Percentiles rank a stretch among this genome's conserved stretches.
Conservation (phyloP, 1,139 yeast species). For the Sugiyamaella japonica region DNA sequence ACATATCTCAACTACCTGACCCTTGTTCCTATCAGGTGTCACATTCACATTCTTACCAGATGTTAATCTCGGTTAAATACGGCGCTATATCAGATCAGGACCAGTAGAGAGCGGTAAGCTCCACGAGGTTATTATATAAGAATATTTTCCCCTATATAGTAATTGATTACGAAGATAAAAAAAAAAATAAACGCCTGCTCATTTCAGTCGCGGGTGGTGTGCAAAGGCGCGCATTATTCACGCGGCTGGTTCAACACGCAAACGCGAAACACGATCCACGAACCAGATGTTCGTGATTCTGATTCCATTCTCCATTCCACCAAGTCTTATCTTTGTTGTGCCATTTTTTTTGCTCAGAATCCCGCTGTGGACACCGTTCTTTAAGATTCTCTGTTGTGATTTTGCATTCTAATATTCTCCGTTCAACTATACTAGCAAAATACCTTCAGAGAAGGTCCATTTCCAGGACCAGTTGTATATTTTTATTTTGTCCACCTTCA, state of each 20-base stretch:
- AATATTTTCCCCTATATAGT: no score
- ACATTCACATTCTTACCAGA: no score
- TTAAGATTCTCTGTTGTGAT: not conserved
- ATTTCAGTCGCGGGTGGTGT: not conserved
- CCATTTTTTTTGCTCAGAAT: not conserved
- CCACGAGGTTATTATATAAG: no score
- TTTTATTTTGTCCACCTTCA: not conserved
- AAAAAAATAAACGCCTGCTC: not conserved
- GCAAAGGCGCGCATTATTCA: not conserved
- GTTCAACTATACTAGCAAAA: not conserved
- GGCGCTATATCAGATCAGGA: no score
- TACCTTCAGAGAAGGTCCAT: not conserved
- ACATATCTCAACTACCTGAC: no score
- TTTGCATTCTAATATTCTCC: no score
- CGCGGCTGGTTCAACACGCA: slow-evolving; percentile 7
- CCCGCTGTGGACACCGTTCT: not conserved
- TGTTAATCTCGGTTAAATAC: no score
- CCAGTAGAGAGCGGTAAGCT: no score
- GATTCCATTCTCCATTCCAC: not conserved
- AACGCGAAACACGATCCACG: slow-evolving; percentile 16
- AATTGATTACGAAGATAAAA: no score
- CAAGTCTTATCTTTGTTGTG: not conserved
- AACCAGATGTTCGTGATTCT: not conserved
- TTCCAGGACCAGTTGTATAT: not conserved
- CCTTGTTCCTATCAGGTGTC: no score